Evolutionary conservation across 176 grass and related monocot genomes (phyloP), one percentile per base, ranked within the genome.

Genomic region (Puya raimondii): DNA sequence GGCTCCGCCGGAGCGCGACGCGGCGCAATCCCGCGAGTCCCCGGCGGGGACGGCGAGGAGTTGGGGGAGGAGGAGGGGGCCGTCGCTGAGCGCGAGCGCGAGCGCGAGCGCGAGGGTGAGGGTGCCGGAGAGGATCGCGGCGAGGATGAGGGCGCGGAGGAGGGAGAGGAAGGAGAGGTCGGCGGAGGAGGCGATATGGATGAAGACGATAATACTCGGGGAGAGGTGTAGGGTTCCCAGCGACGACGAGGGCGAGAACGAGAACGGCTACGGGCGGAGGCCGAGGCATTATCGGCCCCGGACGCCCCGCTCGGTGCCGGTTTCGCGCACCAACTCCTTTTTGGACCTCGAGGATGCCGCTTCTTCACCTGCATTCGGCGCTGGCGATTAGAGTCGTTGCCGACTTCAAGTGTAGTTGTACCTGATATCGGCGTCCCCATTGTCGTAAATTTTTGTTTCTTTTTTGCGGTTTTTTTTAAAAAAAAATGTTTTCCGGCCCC

Each of bases 121-220:
- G 61, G 12, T 84, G 12, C 65, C 64, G 16, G 33, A 72, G 29
- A 66, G 67, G 33, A 72, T 64, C 48, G 15, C 80, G 6, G 68
- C 68, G 4, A 58, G 72, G 86, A 89, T 85, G 48, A 26, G 71
- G 2, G 78, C 82, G n/a, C 54, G 22, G 69, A 76, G 74, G 76
- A 72, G 12, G 63, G 64, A 27, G 64, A 49, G 10, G 70, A 49
- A 13, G 11, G 49, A 70, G 67, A 17, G 12, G 29, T 26, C 61
- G 22, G n/a, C 9, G 10, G 67, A 69, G 67, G 67, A 69, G 12
- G 51, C 86, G 8, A 64, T 88, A 52, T 88, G 82, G 86, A 81
- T 68, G 53, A 88, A 88, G 74, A 74, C 71, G 1, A 81, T 85
- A 49, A 84, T 88, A 61, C 82, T 88, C 17, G 75, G 86, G 22